A percentile compares a stretch with the other conserved stretches of the same genome.
Evolutionary conservation across 108 stramenopile species (phyloP).

Genomic region (Skeletonema grethae): DNA sequence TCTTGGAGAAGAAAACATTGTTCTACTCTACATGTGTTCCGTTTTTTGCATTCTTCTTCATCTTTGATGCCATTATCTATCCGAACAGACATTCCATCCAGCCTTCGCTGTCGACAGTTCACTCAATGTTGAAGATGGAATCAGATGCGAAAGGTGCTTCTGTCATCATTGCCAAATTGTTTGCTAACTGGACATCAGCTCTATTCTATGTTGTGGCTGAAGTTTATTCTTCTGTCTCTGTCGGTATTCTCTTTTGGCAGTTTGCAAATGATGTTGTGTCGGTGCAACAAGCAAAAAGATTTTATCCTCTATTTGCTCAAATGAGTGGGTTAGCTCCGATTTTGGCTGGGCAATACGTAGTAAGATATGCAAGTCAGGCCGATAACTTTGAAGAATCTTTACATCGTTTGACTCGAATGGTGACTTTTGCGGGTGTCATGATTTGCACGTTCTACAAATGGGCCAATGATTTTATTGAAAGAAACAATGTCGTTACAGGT

Average conservation of each 20-base stretch:
- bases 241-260: conserved; percentile 98
- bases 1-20: conserved; percentile 79
- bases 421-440: conserved; percentile 78
- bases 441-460: conserved; percentile 84
- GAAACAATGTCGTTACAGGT: conserved; percentile 12
- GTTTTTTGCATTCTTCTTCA: conserved; percentile 90
- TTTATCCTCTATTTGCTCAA: conserved; percentile 96
- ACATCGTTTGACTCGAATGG: conserved; percentile 74
- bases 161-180: conserved; percentile 78
- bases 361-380: conserved; percentile 78
- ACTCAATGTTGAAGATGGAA: conserved; percentile 46
- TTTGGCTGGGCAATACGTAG: conserved; percentile 88
- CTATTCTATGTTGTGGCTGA: conserved; percentile 93
- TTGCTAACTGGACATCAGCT: conserved; percentile 92
- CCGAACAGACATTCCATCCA: conserved; percentile 82
- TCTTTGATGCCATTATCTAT: conserved; percentile 88
- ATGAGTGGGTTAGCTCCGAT: conserved; percentile 93
- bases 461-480: conserved; percentile 62
- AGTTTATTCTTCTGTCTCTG: conserved; percentile 92
- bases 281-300: conserved; percentile 90
- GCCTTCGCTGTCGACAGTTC: conserved; percentile 70
- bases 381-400: conserved; percentile 74
- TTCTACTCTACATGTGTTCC: conserved; percentile 93
- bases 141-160: conserved; percentile 57
- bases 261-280: conserved; percentile 95